Base-by-base conservation (phyloP, 164 flowering plant species). In the Kingdonia uniflora region DNA sequence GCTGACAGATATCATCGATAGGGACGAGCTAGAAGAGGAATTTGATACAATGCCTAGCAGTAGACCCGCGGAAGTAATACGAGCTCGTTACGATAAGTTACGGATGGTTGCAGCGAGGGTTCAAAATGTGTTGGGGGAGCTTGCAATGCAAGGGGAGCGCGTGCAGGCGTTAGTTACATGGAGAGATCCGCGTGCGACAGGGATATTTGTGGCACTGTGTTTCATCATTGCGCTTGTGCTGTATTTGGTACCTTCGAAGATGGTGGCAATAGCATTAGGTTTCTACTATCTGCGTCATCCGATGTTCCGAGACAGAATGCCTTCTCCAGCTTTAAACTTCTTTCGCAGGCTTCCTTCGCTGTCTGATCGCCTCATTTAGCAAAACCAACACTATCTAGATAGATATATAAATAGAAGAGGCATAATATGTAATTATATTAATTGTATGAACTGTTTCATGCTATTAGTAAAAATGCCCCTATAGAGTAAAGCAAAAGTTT, bases 161-260 rank as follows among this genome's bases (percentile, higher is more conserved):
- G 61, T 79, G 55, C 90, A 91, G 54, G 85, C 90, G 0, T 54
- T 91, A 69, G 82, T 91, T 70, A 81, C 82, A 40, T 91, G 98
- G 98, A 56, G 84, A 23, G 95, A 91, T 56, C 96, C 96, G 11
- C 75, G 95, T 1, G 96, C 92, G 12, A 91, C 95, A 1, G 83
- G 81, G 22, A 80, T 91, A 1, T 85, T 91, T 57, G 65, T 84
- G 0, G 79, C 64, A 56, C 10, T 80, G 26, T 81, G 92, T 14
- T 74, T 87, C 14, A 33, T 76, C 6, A 77, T 76, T 58, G 82
- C 90, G 0, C 14, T 82, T 22, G 53, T 84, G 2, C 19, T 91
- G 64, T 91, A 80, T 54, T 48, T 82, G 74, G 82, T 82, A 11
- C 95, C 98, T 0, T 59, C 79, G 1, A 85, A 87, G 65, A 79